Evolutionary conservation across 1,284 basidiomycete species (phyloP), one percentile per base, ranked within the genome.

Genomic region (Ceratobasidium sp.): DNA sequence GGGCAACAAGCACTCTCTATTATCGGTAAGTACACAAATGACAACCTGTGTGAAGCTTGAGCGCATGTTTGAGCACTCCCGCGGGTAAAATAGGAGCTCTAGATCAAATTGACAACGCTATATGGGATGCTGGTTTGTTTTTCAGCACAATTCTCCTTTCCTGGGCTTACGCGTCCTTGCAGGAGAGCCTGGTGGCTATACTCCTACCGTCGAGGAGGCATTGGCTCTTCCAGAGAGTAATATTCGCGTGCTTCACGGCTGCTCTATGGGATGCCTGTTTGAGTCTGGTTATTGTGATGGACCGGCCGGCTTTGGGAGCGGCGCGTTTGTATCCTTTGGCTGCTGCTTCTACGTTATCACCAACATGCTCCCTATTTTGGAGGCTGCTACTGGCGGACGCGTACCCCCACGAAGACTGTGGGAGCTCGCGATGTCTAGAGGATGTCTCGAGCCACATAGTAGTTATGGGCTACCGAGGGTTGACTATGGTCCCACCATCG

Each of bases 311-410:
- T n/a, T 28, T 1, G 14, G 21, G 18, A 30, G 23, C 18, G 13
- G 30, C 16, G 23, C 30, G 1, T n/a, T 30, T 8, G 44, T 70
- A 8, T 58, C 41, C 23, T 41, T 14, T 4, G 54, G 67, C 28
- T 21, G 23, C 18, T 58, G 21, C n/a, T 57, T 70, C 43, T 57
- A 30, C 44, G 67, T 59, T 30, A 26, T 57, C 9, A 58, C 43
- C 38, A 32, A 23, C 44, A 70, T 58, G 55, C 54, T 70, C 44
- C 43, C 54, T 38, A 70, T 70, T 32, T 32, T 70, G 2, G 67
- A 57, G 11, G 67, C 54, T 30, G 67, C 67, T 28, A 70, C 54
- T 23, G 28, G n/a, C 16, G 67, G 67, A 13, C 52, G 67, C 5
- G 44, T 70, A 28, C 46, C 67, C 9, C 54, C 55, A 21, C 38